Evolutionary conservation across 129 eudicot genomes (phyloP), one percentile per base, ranked within the genome.

Genomic region (Saposhnikovia divaricata): DNA sequence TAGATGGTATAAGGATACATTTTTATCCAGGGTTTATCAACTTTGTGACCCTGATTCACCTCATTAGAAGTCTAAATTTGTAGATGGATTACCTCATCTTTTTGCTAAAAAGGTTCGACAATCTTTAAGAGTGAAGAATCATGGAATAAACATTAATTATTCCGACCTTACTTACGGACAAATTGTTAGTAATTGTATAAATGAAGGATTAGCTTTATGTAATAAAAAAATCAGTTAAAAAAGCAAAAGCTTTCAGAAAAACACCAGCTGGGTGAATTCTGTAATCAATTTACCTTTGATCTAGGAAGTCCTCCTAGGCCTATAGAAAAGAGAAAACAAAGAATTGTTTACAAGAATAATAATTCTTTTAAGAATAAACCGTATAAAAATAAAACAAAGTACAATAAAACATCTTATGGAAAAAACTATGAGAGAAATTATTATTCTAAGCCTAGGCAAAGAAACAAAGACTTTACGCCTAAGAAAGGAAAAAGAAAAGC

Each of bases 1-100:
- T 34, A 34, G 37, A 34, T 34, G 37, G 37, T 34, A 34, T 34
- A 34, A 34, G 1, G 37, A 34, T 61, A 65, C 48, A 18, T 81
- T 81, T 43, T 12, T 81, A 1, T 18, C 42, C 9, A 75, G 80
- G 34, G 75, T 81, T 37, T 6, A 55, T 31, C 59, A 74, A 16
- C 47, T 81, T 0, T 0, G 18, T 5, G 31, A 81, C 3, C 28
- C 27, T 43, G 75, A 81, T 61, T 37, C 3, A 14, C 18, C 9
- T 51, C 53, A 81, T 61, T 81, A 38, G 80, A 81, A 81, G 28
- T 75, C 80, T 0, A 81, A 81, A 75, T 81, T 74, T 16, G 31
- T 79, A 2, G 68, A 79, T 47, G 76, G 77, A 0, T 28, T 79
- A n/a, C 82, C 76, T 4, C 15, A 46, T 28, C 9, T 68, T 14